Evolutionary conservation across 1,284 basidiomycete genomes (phyloP).

Genomic region (Fomitiporia mediterranea): DNA sequence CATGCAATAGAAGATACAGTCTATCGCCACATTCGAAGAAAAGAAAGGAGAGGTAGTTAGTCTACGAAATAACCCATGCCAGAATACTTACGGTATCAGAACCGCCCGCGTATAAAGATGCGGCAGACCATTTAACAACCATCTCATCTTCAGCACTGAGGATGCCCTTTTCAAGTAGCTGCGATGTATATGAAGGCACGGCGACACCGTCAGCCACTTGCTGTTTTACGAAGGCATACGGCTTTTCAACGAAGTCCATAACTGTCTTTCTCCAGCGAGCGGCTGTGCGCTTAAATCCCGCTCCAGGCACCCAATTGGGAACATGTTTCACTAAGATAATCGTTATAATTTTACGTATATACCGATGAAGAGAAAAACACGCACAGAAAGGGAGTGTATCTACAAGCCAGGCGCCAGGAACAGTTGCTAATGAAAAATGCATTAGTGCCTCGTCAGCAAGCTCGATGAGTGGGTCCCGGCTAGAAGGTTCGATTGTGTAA

Average conservation of each 20-base stretch:
- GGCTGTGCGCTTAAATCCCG: slow-evolving; percentile 40
- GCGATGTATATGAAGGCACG: slow-evolving; percentile 35
- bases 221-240: slow-evolving; percentile 36
- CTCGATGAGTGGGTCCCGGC: slow-evolving; percentile 26
- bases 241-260: slow-evolving; percentile 31
- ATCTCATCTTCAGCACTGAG: slow-evolving; percentile 31
- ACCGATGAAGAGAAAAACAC: too few species aligned
- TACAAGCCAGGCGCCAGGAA: slow-evolving; percentile 31
- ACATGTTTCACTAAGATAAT: slow-evolving; percentile 36
- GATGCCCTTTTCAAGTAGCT: slow-evolving; percentile 31
- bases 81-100: slow-evolving; percentile 22
- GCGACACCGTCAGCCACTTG: slow-evolving; percentile 40
- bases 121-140: slow-evolving; percentile 36
- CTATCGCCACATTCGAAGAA: not conserved
- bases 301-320: slow-evolving; percentile 48
- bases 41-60: not conserved
- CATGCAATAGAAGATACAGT: slow-evolving; percentile 15
- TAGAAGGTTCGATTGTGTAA: slow-evolving; percentile 25
- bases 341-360: too few species aligned
- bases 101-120: slow-evolving; percentile 34
- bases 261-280: slow-evolving; percentile 32
- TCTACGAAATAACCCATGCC: not conserved
- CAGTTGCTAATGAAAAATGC: slow-evolving; percentile 20
- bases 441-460: slow-evolving; percentile 24
- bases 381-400: slow-evolving; percentile 32